Conservation (phyloP, 805 yeast species). For the Cyberlindnera lachancei region DNA sequence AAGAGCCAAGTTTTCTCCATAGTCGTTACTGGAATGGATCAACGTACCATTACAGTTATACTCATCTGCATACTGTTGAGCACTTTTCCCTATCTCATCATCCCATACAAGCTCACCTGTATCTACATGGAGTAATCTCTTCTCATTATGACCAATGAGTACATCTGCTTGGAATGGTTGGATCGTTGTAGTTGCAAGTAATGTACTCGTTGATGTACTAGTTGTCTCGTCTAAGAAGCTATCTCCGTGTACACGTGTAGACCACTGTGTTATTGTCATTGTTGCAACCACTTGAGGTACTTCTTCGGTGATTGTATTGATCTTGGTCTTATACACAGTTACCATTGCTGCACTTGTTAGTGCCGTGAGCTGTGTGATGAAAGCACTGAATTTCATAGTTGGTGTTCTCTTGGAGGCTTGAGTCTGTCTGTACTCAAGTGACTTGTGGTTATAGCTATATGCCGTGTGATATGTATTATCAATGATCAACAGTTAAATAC, state of each 20-base stretch:
- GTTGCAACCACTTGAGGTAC: slow-evolving; percentile 3
- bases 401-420: no score
- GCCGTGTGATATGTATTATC: no score
- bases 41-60: slow-evolving; percentile 52
- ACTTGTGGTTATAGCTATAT: no score
- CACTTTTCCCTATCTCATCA: slow-evolving; percentile 40
- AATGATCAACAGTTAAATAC: no score
- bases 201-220: slow-evolving; percentile 13
- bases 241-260: slow-evolving; percentile 2
- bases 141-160: slow-evolving; percentile 41
- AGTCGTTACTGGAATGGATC: slow-evolving; percentile 49
- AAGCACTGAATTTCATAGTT: no score
- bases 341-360: neutral
- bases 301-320: slow-evolving; percentile 1
- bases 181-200: slow-evolving; percentile 11
- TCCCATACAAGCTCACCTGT: slow-evolving; percentile 53
- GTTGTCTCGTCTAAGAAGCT: slow-evolving; percentile 8
- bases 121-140: slow-evolving; percentile 42
- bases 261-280: slow-evolving; percentile 6
- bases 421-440: no score
- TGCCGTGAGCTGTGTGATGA: no score
- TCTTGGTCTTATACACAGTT: slow-evolving; percentile 6
- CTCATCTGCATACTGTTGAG: slow-evolving; percentile 46
- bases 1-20: slow-evolving; percentile 79
- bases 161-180: slow-evolving; percentile 4